Base-by-base conservation (phyloP, 371 early-diverging fungal species). In the Haplosporangium sp. region DNA sequence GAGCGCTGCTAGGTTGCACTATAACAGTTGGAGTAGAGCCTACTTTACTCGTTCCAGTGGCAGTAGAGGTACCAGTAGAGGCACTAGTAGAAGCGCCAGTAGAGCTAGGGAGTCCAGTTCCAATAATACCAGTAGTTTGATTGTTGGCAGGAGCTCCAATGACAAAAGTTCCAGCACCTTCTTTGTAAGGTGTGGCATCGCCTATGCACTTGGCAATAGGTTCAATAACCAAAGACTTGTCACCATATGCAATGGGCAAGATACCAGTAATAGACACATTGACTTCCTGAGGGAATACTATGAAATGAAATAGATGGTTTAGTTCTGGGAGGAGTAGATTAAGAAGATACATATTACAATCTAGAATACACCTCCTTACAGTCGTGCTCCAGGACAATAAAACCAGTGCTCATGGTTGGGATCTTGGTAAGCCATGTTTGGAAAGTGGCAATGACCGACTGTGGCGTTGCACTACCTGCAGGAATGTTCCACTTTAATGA, bases 121-220 rank as follows among this genome's bases (percentile, higher is more conserved):
- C 13, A 50, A 50, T 13, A n/a, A 50, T 50, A 44, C 50, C n/a
- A 17, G 60, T 59, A 34, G 61, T 44, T 20, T 17, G n/a, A 38
- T 61, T 61, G 20, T 45, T 61, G 27, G 61, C 45, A 15, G 61
- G 45, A 2, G 45, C 47, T 11, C 34, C 34, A 13, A 61, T 19
- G 20, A 44, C 45, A 44, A 64, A 68, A 35, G 75, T 71, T 15
- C 75, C 67, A 3, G 66, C 71, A 35, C 66, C 73, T 60, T 83
- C 83, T 42, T 74, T 69, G 64, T 77, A 83, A 19, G 83, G 83
- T 37, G 61, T 77, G 13, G 45, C 39, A 52, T 83, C 83, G 27
- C 60, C 60, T 38, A 77, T 0, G 53, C 83, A 83, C 57, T 74
- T 60, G 19, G 83, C 74, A 47, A 83, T 74, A 17, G 83, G 74